A percentile compares a stretch with the other conserved stretches of the same genome.
phyloP scores from a whole-genome alignment of 495 filamentous ascomycete species.

The Neurospora terricola region DNA sequence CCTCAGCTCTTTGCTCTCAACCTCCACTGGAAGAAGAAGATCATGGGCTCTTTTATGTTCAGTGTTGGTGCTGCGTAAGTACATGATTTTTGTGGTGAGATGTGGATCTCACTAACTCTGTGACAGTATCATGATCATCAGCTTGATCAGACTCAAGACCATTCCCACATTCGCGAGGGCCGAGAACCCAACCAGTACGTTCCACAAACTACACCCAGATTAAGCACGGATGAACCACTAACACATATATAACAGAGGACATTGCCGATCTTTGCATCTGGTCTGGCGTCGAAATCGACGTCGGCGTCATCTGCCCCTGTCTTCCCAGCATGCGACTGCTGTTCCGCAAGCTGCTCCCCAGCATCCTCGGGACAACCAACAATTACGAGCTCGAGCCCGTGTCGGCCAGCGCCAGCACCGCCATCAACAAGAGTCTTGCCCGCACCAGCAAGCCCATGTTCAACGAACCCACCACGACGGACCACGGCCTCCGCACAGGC shows the following conservation, averaged over 20 bases:
- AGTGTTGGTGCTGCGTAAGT: constrained; percentile 26
- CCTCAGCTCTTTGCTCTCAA: constrained; percentile 23
- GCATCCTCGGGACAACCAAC: constrained; percentile 4
- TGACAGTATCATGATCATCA: constrained; percentile 20
- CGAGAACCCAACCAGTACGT: constrained; percentile 20
- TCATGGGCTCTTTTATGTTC: constrained; percentile 28
- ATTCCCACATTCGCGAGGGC: constrained; percentile 17
- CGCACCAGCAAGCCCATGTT: neutral
- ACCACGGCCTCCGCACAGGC: neutral
- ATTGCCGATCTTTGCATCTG: constrained; percentile 19
- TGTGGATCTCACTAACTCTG: neutral
- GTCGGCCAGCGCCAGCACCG: neutral
- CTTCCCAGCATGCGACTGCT: constrained; percentile 20
- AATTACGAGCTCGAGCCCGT: constrained; percentile 10
- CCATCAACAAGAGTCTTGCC: neutral
- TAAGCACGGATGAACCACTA: neutral
- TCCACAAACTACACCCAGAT: neutral
- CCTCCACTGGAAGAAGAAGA: constrained; percentile 25
- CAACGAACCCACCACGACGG: neutral
- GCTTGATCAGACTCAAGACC: constrained; percentile 21
- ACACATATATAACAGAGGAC: constrained; percentile 10
- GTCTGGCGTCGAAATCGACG: constrained; percentile 22
- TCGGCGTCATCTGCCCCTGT: constrained; percentile 25
- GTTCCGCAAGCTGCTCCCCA: constrained; percentile 12
- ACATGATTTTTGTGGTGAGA: too few relatives aligned